phyloP scores from a whole-genome alignment of 1,284 basidiomycete genomes.

The Psilocybe mexicana region DNA sequence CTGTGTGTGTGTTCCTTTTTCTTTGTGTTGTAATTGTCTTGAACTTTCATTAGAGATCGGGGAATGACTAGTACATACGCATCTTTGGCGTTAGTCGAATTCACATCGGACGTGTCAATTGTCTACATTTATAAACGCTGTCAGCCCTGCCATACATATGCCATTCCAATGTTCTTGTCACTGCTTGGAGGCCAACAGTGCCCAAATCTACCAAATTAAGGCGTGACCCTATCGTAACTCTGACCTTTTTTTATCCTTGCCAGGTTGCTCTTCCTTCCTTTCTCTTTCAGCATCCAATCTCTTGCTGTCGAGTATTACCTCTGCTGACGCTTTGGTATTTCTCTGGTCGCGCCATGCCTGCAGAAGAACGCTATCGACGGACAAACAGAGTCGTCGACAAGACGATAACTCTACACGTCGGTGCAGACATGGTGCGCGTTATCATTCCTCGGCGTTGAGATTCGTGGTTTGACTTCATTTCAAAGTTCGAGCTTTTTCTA shows the following conservation, averaged over 20 bases:
- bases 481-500: constrained; percentile 25
- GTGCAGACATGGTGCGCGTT: constrained; percentile 19
- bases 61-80: not conserved
- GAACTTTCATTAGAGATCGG: not conserved
- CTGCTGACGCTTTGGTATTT: not conserved
- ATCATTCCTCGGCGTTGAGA: not conserved
- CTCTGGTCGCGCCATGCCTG: not conserved
- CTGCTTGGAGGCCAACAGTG: constrained; percentile 10
- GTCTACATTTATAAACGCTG: constrained; percentile 12
- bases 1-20: not conserved
- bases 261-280: not conserved
- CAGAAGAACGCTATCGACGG: not conserved
- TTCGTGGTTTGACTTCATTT: not conserved
- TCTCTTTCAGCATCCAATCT: not conserved
- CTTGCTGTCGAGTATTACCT: not conserved
- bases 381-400: constrained; percentile 1
- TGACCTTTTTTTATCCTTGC: constrained; percentile 6
- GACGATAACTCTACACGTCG: constrained; percentile 13
- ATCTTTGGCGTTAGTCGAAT: not conserved
- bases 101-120: not conserved
- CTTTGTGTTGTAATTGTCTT: not conserved
- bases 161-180: not conserved
- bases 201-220: constrained; percentile 13
- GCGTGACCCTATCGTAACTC: constrained; percentile 6
- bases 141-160: constrained; percentile 2